Evolutionary conservation across 169 alveolate genomes (phyloP), one percentile per base, ranked within the genome.

Genomic region (Babesia ovata): DNA sequence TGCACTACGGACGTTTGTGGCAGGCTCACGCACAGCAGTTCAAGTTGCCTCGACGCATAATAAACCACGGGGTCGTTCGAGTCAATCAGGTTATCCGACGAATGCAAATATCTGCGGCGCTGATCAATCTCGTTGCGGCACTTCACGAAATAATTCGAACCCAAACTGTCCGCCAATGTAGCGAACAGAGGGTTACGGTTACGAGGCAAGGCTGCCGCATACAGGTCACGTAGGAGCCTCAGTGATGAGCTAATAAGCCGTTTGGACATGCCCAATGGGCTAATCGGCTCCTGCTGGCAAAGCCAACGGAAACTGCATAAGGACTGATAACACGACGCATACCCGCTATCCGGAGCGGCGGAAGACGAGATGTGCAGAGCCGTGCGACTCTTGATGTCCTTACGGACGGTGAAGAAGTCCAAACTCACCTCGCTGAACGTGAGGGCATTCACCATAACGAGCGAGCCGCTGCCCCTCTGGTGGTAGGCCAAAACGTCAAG

Each of bases 161-260:
- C 73, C 57, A 71, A 49, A 16, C 72, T 71, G 16, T 61, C 72
- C 0, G 81, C 81, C 17, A 71, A 60, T 16, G 81, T 71, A 0
- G 28, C 52, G 22, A 71, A 71, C 21, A 71, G 61, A 17, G 72
- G 72, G 72, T 61, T 71, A 19, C 72, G 59, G 61, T 58, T 71
- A n/a, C 16, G 26, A 0, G 81, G 81, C 33, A 71, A 48, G 0
- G 81, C 81, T 4, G 52, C 59, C 26, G 58, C 50, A 45, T 71
- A 61, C 39, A 71, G 54, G 14, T 71, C 54, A 13, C 72, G 56
- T 17, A 71, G 26, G 10, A 71, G 54, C 53, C 59, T 46, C 63
- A 71, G 48, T 2, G 45, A 19, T 11, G 29, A 24, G 42, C 24
- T 33, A 33, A 71, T 28, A 3, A 71, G 58, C n/a, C 71, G 12